Base-by-base conservation (phyloP, 1,284 basidiomycete species). In the Trametes sp. region DNA sequence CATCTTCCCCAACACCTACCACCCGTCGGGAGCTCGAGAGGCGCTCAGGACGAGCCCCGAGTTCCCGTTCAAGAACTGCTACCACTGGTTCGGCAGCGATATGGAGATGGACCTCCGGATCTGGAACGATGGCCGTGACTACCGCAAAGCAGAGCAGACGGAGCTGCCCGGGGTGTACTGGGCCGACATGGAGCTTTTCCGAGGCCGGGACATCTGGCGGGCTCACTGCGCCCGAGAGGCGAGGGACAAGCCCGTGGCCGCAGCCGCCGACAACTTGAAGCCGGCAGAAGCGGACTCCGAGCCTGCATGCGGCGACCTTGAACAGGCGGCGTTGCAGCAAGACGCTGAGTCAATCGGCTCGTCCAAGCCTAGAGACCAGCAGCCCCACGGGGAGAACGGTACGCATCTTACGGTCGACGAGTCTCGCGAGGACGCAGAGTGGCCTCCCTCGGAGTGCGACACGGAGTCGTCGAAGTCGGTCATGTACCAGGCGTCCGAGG, bases 31-130 rank as follows among this genome's bases (percentile, higher is more conserved):
- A 7, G 26, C 2, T 16, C 36, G 33, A 9, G 9, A 23, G 3
- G 13, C 53, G 4, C 1, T 26, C 29, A 4, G 1, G 33, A 16
- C 14, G 24, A 2, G 23, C 23, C 7, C 52, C 0, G 14, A 36
- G 13, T 66, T 66, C 21, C 61, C 64, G 33, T 55, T 62, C 57
- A 28, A 28, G 4, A 63, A 66, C 42, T 61, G 61, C 36, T 59
- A 46, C 46, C 61, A 66, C 48, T 66, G 64, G 64, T 33, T 61
- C 26, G 35, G 48, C 2, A 2, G 21, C 13, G 55, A 61, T 35
- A n/a, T 50, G 29, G 24, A 35, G 29, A 35, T 57, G 16, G 49
- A 62, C 1, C 29, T 65, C n/a, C 57, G 62, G 29, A 29, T 59
- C n/a, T 31, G 46, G 28, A 31, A 50, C 35, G 26, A 54, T 21